A percentile compares a stretch with the other conserved stretches of the same genome.
These are phyloP conservation scores for Suhomyces vadensis DNA, from an alignment of 805 yeast genomes.

Conservation along the genomic window DNA sequence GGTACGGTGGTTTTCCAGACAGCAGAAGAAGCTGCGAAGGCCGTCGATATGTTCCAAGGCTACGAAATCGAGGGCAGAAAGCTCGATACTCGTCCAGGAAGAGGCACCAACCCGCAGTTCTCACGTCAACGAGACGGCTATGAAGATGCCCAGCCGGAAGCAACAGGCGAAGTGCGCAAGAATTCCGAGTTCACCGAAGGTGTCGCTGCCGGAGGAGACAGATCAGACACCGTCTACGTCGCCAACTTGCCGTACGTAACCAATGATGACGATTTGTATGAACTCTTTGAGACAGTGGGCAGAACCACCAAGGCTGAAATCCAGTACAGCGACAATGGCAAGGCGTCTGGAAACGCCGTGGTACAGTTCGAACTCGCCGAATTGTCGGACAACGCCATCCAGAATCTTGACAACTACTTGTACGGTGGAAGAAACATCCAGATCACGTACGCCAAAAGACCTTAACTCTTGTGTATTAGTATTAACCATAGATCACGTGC, in stretches of 20 bases:
- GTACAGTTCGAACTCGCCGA: slow-evolving; percentile 69
- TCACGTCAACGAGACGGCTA: slow-evolving; percentile 15
- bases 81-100: slow-evolving; percentile 78
- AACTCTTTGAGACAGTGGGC: slow-evolving; percentile 84
- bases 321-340: slow-evolving; percentile 56
- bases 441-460: slow-evolving; percentile 62
- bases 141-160: slow-evolving; percentile 12
- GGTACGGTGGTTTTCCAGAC: slow-evolving; percentile 76
- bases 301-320: slow-evolving; percentile 74
- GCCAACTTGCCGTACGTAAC: slow-evolving; percentile 87
- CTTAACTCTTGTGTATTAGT: too few relatives aligned
- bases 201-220: slow-evolving; percentile 60
- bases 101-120: slow-evolving; percentile 7
- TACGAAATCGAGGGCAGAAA: slow-evolving; percentile 72
- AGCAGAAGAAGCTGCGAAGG: slow-evolving; percentile 67
- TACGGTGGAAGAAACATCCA: slow-evolving; percentile 80
- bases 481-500: too few relatives aligned
- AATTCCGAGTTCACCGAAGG: slow-evolving; percentile 65
- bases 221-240: slow-evolving; percentile 55
- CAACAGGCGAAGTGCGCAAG: slow-evolving; percentile 19
- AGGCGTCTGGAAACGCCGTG: slow-evolving; percentile 83
- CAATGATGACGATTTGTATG: slow-evolving; percentile 78
- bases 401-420: slow-evolving; percentile 71
- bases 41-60: slow-evolving; percentile 70
- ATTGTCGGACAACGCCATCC: slow-evolving; percentile 72